Evolutionary conservation across 768 basidiomycete species (phyloP).

Genomic region (Suillus fuscotomentosus): DNA sequence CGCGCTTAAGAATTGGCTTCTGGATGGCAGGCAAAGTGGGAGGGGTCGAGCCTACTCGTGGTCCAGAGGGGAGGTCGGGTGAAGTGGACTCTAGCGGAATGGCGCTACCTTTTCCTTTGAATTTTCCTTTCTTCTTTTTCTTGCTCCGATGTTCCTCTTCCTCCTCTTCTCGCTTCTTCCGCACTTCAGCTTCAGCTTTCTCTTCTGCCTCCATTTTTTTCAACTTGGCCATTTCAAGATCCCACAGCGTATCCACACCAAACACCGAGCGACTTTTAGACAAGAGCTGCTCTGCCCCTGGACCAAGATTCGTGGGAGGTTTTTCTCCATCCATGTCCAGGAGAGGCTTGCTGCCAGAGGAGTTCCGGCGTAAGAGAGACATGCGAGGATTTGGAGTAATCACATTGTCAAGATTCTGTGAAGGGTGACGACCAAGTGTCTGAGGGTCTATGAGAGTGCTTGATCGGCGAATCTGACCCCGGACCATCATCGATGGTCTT

Average conservation of each 20-base stretch:
- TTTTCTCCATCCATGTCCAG: slow-evolving; percentile 55
- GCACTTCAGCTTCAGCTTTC: slow-evolving; percentile 52
- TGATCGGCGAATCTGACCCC: slow-evolving; percentile 49
- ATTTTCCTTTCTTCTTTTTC: slow-evolving; percentile 43
- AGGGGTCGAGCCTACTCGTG: slow-evolving; percentile 19
- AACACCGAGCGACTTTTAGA: slow-evolving; percentile 76
- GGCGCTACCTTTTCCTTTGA: slow-evolving; percentile 46
- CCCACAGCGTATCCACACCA: slow-evolving; percentile 92
- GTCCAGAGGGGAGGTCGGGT: slow-evolving; percentile 21
- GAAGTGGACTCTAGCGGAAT: slow-evolving; percentile 30
- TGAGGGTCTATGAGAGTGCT: slow-evolving; percentile 77
- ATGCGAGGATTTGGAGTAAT: slow-evolving; percentile 27
- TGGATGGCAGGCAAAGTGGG: slow-evolving; percentile 36
- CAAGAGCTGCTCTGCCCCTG: slow-evolving; percentile 32
- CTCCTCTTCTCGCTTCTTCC: slow-evolving; percentile 43
- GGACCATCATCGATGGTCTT: slow-evolving; percentile 91
- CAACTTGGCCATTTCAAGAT: slow-evolving; percentile 81
- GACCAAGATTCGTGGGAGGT: slow-evolving; percentile 28
- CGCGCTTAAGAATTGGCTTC: slow-evolving; percentile 29
- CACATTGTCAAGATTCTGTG: slow-evolving; percentile 45
- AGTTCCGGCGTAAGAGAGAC: slow-evolving; percentile 45
- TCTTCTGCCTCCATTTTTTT: slow-evolving; percentile 74
- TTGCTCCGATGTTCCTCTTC: slow-evolving; percentile 38
- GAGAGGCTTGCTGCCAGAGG: slow-evolving; percentile 59
- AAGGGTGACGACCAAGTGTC: slow-evolving; percentile 50